Percentiles rank a stretch among this genome's conserved stretches.
phyloP scores from a whole-genome alignment of 768 basidiomycete genomes.

The Hericium coralloides region DNA sequence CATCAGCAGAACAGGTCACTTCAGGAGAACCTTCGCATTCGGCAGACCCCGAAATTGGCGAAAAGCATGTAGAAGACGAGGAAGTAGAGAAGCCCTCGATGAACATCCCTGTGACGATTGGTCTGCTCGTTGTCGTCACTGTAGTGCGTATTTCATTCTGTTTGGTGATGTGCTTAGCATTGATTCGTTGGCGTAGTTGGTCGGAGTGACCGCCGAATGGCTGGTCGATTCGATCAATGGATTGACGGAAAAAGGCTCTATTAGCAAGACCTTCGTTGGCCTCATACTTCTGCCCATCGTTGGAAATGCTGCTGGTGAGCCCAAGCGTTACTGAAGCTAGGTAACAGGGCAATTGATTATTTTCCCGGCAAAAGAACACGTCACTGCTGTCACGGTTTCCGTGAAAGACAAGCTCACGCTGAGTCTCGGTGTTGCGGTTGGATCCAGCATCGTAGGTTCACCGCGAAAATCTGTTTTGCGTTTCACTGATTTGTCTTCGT shows the following conservation, averaged over 20 bases:
- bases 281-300: constrained; percentile 87
- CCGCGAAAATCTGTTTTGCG: background rate
- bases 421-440: constrained; percentile 84
- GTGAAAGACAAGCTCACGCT: constrained; percentile 86
- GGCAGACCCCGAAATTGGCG: background rate
- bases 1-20: background rate
- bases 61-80: constrained; percentile 15
- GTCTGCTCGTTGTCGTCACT: constrained; percentile 28
- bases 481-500: background rate
- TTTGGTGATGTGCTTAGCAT: background rate
- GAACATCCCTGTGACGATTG: constrained; percentile 25
- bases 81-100: constrained; percentile 28
- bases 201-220: constrained; percentile 47
- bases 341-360: constrained; percentile 3
- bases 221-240: constrained; percentile 81
- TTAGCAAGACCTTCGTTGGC: constrained; percentile 79
- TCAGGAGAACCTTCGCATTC: background rate
- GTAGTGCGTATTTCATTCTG: constrained; percentile 22
- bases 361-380: constrained; percentile 48
- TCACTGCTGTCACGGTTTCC: constrained; percentile 85
- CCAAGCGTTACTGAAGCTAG: background rate
- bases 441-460: constrained; percentile 63
- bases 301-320: constrained; percentile 70
- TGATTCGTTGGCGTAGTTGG: constrained; percentile 20
- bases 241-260: constrained; percentile 43